A percentile compares a stretch with the other conserved stretches of the same genome.
Conservation (phyloP, 495 filamentous ascomycete species). For the Cladorrhinum samala region DNA sequence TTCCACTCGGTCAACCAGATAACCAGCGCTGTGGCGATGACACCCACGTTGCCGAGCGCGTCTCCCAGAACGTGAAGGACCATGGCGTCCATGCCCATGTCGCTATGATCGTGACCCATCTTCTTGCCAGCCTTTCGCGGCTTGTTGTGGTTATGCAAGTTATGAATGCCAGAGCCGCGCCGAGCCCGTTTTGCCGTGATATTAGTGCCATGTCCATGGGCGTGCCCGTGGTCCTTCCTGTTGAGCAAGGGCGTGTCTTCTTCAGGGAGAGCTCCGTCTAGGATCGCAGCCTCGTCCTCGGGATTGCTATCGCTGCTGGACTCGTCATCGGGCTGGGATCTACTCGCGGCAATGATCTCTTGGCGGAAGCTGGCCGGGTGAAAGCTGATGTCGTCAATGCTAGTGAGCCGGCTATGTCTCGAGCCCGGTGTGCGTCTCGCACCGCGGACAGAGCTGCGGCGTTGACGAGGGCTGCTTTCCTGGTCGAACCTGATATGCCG, state of each 20-base stretch:
- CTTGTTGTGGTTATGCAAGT: slow-evolving; percentile 73
- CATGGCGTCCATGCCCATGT: slow-evolving; percentile 97
- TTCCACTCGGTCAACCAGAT: slow-evolving; percentile 76
- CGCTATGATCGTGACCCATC: slow-evolving; percentile 68
- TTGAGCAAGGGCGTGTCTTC: slow-evolving; percentile 44
- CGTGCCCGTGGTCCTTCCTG: slow-evolving; percentile 8
- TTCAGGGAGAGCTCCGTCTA: slow-evolving; percentile 19
- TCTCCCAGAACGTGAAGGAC: slow-evolving; percentile 95
- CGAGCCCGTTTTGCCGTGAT: slow-evolving; percentile 23
- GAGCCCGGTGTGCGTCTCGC: slow-evolving; percentile 50
- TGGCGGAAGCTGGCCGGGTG: slow-evolving; percentile 88
- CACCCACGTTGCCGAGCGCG: slow-evolving; percentile 92
- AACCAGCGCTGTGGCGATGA: slow-evolving; percentile 85
- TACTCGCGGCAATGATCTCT: slow-evolving; percentile 76
- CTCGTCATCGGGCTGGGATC: slow-evolving; percentile 40
- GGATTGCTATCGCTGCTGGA: slow-evolving; percentile 45
- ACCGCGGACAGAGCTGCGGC: slow-evolving; percentile 24
- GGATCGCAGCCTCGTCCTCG: slow-evolving; percentile 38
- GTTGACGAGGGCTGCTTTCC: slow-evolving; percentile 5
- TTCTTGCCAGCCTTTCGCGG: slow-evolving; percentile 59
- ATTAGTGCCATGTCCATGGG: slow-evolving; percentile 18
- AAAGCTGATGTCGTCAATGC: slow-evolving; percentile 68
- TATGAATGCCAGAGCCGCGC: slow-evolving; percentile 45
- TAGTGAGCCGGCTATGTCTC: slow-evolving; percentile 44
- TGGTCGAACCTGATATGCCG: slow-evolving; percentile 32